Conservation (phyloP, 2,329 filamentous ascomycete genomes). For the Paracorniculantispora psalliotae region DNA sequence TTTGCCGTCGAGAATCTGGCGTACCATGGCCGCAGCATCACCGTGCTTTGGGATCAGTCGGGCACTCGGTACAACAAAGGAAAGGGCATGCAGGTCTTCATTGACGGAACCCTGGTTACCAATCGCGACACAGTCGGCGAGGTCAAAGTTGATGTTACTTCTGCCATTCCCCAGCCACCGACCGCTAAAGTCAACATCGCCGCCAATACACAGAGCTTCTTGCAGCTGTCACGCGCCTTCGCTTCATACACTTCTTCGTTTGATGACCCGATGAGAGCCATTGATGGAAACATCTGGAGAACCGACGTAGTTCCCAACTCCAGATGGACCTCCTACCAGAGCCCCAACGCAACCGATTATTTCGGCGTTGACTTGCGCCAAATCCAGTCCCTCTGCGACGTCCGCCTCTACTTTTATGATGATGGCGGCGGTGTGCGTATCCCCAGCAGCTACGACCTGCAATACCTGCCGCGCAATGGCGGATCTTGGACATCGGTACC, state of each 20-base stretch:
- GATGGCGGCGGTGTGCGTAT: conserved; percentile 26
- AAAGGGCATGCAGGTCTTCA: conserved; percentile 32
- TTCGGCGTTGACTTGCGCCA: conserved; percentile 16
- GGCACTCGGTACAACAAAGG: conserved; percentile 32
- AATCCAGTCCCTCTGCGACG: conserved; percentile 25
- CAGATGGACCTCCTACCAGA: conserved; percentile 33
- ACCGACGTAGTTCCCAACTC: conserved; percentile 34
- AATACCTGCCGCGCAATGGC: conserved; percentile 12
- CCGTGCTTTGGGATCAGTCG: conserved; percentile 35
- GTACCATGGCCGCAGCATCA: conserved; percentile 38
- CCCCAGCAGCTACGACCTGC: conserved; percentile 15
- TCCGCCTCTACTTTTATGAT: conserved; percentile 30
- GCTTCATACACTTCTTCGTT: conserved; percentile 28
- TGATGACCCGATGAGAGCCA: conserved; percentile 33
- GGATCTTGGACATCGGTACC: conserved; percentile 9
- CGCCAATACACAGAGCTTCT: conserved; percentile 30
- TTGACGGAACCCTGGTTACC: conserved; percentile 24
- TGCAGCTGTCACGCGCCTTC: conserved; percentile 28
- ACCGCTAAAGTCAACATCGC: conserved; percentile 32
- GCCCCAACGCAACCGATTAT: conserved; percentile 27
- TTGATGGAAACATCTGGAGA: conserved; percentile 38
- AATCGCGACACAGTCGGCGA: conserved; percentile 18
- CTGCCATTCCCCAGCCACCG: not conserved
- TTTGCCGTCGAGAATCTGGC: conserved; percentile 38
- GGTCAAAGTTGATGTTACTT: conserved; percentile 17